Base-by-base conservation (phyloP, 2,329 filamentous ascomycete species). In the Hawksworthiomyces lignivorus region DNA sequence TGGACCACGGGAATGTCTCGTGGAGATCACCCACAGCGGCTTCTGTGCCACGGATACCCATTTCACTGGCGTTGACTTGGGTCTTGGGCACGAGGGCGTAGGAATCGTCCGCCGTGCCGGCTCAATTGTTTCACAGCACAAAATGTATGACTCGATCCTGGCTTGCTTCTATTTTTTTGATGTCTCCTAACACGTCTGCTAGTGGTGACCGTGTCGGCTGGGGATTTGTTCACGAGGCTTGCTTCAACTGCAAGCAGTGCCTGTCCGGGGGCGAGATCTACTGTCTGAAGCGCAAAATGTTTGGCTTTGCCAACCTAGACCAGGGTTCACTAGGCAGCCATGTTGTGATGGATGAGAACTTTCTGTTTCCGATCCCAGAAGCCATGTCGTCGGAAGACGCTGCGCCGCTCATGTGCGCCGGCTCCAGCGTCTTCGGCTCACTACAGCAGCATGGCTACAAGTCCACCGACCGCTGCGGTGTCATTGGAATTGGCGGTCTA, bases 11-110 rank as follows among this genome's bases (percentile, higher is more conserved):
- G 64, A 82, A 45, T 78, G 84, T 39, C 67, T 80, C 21, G 56
- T 85, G 54, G 71, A 69, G 42, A 65, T 84, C 47, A 84, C 79
- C 14, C 76, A 79, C 44, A 81, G 78, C 3, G 81, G 82, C 22
- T 64, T 84, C 39, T 85, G 82, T 57, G 77, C 75, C 37, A 84
- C 81, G 44, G 60, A 62, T 46, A 50, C 60, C 7, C 59, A 63
- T 47, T 62, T 56, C 42, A 49, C 51, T 50, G 44, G 49, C 7
- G 58, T 33, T 3, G 61, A 63, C 42, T 62, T 63, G 56, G 63
- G 53, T 11, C 58, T 73, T 1, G 71, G 71, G 7, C 70, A 75
- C 48, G 71, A 75, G 52, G 69, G 71, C 36, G 62, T 68, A 24
- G 71, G 71, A 30, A 36, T 67, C 21, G 59, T 74, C 10, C 58